Base-by-base conservation (phyloP, 2,329 filamentous ascomycete species). In the Teratosphaeria pseudoeucalypti region DNA sequence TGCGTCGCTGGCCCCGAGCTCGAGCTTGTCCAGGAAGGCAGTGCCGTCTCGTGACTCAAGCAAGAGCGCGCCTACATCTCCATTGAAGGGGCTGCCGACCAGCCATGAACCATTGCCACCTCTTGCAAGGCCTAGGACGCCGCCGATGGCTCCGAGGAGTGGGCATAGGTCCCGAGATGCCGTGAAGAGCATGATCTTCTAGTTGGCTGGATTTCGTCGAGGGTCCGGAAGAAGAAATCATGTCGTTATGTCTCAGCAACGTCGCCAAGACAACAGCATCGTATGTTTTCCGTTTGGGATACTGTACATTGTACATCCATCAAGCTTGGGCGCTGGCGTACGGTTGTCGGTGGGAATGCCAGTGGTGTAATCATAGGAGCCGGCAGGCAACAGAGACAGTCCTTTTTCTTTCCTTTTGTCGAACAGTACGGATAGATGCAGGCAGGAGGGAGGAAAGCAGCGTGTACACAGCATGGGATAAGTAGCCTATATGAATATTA, bases 121-220 rank as follows among this genome's bases (percentile, higher is more conserved):
- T 37, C 57, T 60, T 26, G 60, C 56, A 34, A 66, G 66, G 52
- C 64, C 67, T 6, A 62, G 62, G 54, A 74, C 71, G 52, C 72
- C 72, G 54, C 71, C 70, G 2, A 70, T 73, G 64, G 67, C 62
- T 34, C 60, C 66, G 34, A 57, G 70, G 49, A 63, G 64, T 9
- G 70, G 66, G 3, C 67, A 70, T 60, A 64, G 71, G 59, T 63
- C 62, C 32, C 61, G 72, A 49, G 67, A 71, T 58, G 70, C 70
- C 16, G 71, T 73, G 19, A 73, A 73, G 68, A 73, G 71, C 63
- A 73, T 73, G 72, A 73, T 74, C 63, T 73, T 70, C 60, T 72
- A 67, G 60, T 62, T 14, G 59, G 37, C 37, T 16, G 37, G 37
- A 39, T 39, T 11, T 6, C 11, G 4, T 12, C 11, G 37, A 39